Evolutionary conservation across 2,329 filamentous ascomycete genomes (phyloP).

Genomic region (Calonectria honghensis): DNA sequence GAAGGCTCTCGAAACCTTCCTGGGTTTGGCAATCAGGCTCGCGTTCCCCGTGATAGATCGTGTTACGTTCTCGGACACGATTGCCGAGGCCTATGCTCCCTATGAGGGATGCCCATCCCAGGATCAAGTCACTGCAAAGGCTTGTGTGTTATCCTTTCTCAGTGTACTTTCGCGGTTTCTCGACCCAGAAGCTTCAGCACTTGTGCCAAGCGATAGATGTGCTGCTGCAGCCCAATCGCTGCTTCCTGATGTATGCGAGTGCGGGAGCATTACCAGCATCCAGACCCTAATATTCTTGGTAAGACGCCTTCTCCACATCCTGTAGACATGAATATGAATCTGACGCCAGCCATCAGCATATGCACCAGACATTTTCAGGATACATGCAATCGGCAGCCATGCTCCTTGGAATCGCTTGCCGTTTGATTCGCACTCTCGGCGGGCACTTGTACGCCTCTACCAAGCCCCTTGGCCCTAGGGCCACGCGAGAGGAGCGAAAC

Average conservation of each 20-base stretch:
- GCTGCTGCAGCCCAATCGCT: not conserved
- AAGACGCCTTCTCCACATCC: not conserved
- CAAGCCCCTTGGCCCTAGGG: not conserved
- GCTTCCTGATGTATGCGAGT: conserved; percentile 3
- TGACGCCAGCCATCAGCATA: not conserved
- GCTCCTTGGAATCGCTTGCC: conserved; percentile 9
- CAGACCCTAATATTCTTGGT: not conserved
- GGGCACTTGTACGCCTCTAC: conserved; percentile 1
- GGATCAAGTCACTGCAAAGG: conserved; percentile 5
- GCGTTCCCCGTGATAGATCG: conserved; percentile 2
- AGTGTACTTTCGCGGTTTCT: not conserved
- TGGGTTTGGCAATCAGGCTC: not conserved
- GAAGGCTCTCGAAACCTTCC: not conserved
- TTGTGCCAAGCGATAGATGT: not conserved
- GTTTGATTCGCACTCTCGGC: not conserved
- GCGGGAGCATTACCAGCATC: not conserved
- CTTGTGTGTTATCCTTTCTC: not conserved
- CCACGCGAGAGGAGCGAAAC: not conserved
- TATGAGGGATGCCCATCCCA: conserved; percentile 1
- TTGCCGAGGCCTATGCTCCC: not conserved
- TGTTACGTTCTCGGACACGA: not conserved
- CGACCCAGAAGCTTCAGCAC: not conserved
- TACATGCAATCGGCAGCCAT: not conserved
- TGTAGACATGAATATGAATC: not conserved
- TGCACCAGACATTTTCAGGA: conserved; percentile 2